These are phyloP conservation scores for Fusarium acutatum DNA, from an alignment of 2,329 filamentous ascomycete species.

Conservation along the genomic window DNA sequence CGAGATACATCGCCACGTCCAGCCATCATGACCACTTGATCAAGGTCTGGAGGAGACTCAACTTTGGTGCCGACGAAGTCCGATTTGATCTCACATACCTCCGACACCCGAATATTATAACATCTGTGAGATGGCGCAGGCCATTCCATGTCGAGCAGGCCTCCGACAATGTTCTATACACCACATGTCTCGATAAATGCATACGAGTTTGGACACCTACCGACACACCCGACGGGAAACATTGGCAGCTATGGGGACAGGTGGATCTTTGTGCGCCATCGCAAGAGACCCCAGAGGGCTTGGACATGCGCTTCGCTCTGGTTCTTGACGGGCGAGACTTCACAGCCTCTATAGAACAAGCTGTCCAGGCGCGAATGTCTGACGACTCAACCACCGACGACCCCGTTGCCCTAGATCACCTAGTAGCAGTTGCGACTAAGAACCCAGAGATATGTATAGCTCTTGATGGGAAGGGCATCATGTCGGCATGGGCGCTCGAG, in stretches of 20 bases:
- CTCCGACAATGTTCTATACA: slow-evolving; percentile 88
- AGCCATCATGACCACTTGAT: slow-evolving; percentile 82
- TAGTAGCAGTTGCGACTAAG: slow-evolving; percentile 86
- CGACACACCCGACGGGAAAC: slow-evolving; percentile 74
- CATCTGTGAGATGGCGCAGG: slow-evolving; percentile 84
- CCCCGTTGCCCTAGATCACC: slow-evolving; percentile 76
- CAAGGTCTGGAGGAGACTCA: slow-evolving; percentile 91
- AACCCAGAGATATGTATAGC: slow-evolving; percentile 88
- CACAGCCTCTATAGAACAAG: slow-evolving; percentile 77
- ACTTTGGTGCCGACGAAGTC: slow-evolving; percentile 83
- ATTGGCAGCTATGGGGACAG: slow-evolving; percentile 80
- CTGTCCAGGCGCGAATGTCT: slow-evolving; percentile 68
- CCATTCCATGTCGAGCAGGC: slow-evolving; percentile 80
- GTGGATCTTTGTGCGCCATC: slow-evolving; percentile 81
- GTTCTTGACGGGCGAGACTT: slow-evolving; percentile 86
- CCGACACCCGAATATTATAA: slow-evolving; percentile 83
- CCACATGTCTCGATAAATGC: slow-evolving; percentile 81
- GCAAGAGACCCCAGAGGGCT: slow-evolving; percentile 49
- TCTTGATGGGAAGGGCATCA: slow-evolving; percentile 81
- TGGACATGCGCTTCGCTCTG: slow-evolving; percentile 62
- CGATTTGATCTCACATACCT: slow-evolving; percentile 93
- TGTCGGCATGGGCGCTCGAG: slow-evolving; percentile 94
- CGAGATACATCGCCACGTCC: slow-evolving; percentile 83
- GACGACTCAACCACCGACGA: slow-evolving; percentile 68
- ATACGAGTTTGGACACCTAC: slow-evolving; percentile 85